Percentiles rank a stretch among this genome's conserved stretches.
Evolutionary conservation across 2,329 filamentous ascomycete genomes (phyloP).

Genomic region (Diaporthe amygdali): DNA sequence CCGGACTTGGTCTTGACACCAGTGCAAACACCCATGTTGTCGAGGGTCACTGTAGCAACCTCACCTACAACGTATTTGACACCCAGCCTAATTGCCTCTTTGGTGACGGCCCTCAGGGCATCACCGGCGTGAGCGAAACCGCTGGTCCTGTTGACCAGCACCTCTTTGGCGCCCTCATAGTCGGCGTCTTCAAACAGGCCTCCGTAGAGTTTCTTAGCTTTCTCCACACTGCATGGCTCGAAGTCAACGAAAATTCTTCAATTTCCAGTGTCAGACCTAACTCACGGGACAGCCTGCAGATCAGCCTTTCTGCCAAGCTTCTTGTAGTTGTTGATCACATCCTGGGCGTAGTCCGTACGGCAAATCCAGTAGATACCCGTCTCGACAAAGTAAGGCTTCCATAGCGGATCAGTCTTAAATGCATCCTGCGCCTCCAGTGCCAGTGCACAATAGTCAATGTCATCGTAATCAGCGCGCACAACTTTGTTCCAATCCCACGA

Average conservation of each 20-base stretch:
- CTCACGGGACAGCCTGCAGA: slow-evolving; percentile 46
- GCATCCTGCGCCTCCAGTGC: slow-evolving; percentile 69
- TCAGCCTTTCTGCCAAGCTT: slow-evolving; percentile 45
- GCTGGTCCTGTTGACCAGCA: slow-evolving; percentile 65
- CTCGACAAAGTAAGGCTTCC: slow-evolving; percentile 62
- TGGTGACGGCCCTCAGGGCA: slow-evolving; percentile 58
- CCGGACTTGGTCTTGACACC: slow-evolving; percentile 57
- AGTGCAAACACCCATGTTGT: slow-evolving; percentile 45
- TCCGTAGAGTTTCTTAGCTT: slow-evolving; percentile 55
- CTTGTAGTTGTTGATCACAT: slow-evolving; percentile 60
- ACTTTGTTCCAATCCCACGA: slow-evolving; percentile 79
- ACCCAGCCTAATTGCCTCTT: slow-evolving; percentile 56
- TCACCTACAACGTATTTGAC: slow-evolving; percentile 64
- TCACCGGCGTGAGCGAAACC: slow-evolving; percentile 70
- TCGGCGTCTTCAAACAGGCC: slow-evolving; percentile 66
- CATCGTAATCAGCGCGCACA: slow-evolving; percentile 71
- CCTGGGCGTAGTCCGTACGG: slow-evolving; percentile 52
- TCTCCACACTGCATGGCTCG: slow-evolving; percentile 35
- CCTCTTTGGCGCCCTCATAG: slow-evolving; percentile 62
- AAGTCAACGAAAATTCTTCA: neutral
- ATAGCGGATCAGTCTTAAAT: slow-evolving; percentile 63
- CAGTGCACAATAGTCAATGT: slow-evolving; percentile 66
- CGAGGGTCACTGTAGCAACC: slow-evolving; percentile 52
- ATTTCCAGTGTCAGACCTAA: neutral
- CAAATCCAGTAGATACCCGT: slow-evolving; percentile 65